Conservation (phyloP, 768 basidiomycete species). For the Tylopilus subfusipes region DNA sequence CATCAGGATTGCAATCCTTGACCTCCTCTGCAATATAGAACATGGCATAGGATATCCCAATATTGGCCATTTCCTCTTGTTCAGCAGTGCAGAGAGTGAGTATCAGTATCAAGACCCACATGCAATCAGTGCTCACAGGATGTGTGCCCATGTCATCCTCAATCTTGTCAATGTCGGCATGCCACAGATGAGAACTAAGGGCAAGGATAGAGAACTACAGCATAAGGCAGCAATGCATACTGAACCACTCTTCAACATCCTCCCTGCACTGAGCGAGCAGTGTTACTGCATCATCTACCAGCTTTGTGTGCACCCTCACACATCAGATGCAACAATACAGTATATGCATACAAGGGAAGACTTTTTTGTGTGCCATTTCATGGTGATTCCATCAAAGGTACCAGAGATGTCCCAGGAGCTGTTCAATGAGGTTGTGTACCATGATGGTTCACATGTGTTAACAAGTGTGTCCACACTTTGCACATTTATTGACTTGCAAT, state of each 20-base stretch:
- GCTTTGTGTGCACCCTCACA: constrained; percentile 79
- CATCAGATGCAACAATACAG: constrained; percentile 75
- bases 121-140: constrained; percentile 63
- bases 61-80: constrained; percentile 82
- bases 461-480: constrained; percentile 67
- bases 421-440: constrained; percentile 57
- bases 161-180: constrained; percentile 73
- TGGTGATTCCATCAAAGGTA: constrained; percentile 63
- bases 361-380: constrained; percentile 86
- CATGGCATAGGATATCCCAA: constrained; percentile 66
- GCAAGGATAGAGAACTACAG: constrained; percentile 35
- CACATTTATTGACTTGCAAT: constrained; percentile 78
- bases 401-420: constrained; percentile 50
- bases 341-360: constrained; percentile 86
- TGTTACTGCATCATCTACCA: constrained; percentile 82
- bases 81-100: constrained; percentile 58
- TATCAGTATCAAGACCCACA: constrained; percentile 75
- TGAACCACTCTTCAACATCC: constrained; percentile 57
- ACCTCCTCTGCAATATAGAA: constrained; percentile 77
- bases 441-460: constrained; percentile 63
- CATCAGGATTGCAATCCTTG: constrained; percentile 71
- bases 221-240: constrained; percentile 27
- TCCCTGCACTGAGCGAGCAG: constrained; percentile 81
- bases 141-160: constrained; percentile 79
- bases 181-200: constrained; percentile 49